Evolutionary conservation across 768 basidiomycete genomes (phyloP).

Genomic region (Agrocybe chaxingu): DNA sequence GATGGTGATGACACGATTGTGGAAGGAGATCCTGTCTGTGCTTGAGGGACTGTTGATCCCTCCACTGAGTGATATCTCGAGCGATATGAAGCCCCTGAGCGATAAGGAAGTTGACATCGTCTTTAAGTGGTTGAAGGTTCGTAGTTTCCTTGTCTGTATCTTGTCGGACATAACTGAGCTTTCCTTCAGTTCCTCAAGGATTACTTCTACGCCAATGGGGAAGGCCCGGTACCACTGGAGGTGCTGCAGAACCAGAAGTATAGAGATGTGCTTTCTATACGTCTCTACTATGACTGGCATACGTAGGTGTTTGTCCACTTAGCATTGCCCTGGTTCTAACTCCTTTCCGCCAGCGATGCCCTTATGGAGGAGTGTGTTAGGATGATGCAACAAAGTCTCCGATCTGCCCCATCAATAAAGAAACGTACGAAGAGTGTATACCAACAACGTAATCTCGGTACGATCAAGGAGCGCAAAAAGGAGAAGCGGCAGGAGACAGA

Average conservation of each 20-base stretch:
- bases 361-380: slow-evolving; percentile 95
- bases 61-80: slow-evolving; percentile 78
- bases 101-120: slow-evolving; percentile 98
- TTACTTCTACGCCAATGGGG: slow-evolving; percentile 93
- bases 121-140: slow-evolving; percentile 96
- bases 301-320: slow-evolving; percentile 49
- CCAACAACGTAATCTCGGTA: slow-evolving; percentile 90
- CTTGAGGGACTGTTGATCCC: slow-evolving; percentile 90
- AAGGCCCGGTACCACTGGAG: slow-evolving; percentile 85
- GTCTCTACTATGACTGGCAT: slow-evolving; percentile 95
- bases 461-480: slow-evolving; percentile 90
- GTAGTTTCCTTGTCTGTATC: not conserved
- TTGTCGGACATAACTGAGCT: not conserved
- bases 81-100: slow-evolving; percentile 87
- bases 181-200: slow-evolving; percentile 77
- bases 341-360: slow-evolving; percentile 50
- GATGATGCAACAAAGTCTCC: slow-evolving; percentile 87
- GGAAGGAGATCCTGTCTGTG: slow-evolving; percentile 91
- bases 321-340: slow-evolving; percentile 3
- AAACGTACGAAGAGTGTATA: slow-evolving; percentile 93
- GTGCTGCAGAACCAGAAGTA: slow-evolving; percentile 92
- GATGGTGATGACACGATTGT: slow-evolving; percentile 88
- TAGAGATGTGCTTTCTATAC: slow-evolving; percentile 84
- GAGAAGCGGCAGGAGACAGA: slow-evolving; percentile 86
- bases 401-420: slow-evolving; percentile 71